A percentile compares a stretch with the other conserved stretches of the same genome.
phyloP scores from a whole-genome alignment of 768 basidiomycete genomes.

The Serendipita vermifera region DNA sequence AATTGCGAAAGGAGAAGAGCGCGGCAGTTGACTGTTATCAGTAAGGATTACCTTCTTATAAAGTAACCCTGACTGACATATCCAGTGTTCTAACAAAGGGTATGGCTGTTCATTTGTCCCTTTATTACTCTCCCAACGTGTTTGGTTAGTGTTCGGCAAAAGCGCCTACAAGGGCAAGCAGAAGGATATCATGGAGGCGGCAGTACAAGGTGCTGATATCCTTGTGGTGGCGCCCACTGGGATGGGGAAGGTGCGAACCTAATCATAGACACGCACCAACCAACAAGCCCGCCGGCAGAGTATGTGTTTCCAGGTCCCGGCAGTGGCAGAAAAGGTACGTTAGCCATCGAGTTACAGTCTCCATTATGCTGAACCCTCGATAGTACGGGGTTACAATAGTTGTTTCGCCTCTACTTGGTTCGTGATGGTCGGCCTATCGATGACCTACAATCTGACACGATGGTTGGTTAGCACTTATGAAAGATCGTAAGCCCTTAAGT shows the following conservation, averaged over 20 bases:
- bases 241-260: constrained; percentile 60
- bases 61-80: background rate
- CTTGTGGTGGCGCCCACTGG: constrained; percentile 77
- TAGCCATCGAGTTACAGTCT: background rate
- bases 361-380: background rate
- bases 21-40: background rate
- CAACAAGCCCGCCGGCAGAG: constrained; percentile 34
- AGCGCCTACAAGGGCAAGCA: constrained; percentile 62
- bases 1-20: background rate
- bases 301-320: constrained; percentile 76
- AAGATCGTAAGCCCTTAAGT: constrained; percentile 44
- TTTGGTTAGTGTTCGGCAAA: constrained; percentile 51
- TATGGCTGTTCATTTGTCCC: background rate
- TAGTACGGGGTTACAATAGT: constrained; percentile 62
- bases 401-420: constrained; percentile 65
- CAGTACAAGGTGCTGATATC: constrained; percentile 56
- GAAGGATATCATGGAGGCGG: constrained; percentile 59
- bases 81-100: background rate
- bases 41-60: background rate
- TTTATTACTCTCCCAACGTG: background rate
- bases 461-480: constrained; percentile 51
- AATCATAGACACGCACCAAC: no score
- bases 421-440: constrained; percentile 15
- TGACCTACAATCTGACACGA: background rate
- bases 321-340: constrained; percentile 46